Base-by-base conservation (phyloP, 163 green algal genomes). In the Chlamydomonas reinhardtii region DNA sequence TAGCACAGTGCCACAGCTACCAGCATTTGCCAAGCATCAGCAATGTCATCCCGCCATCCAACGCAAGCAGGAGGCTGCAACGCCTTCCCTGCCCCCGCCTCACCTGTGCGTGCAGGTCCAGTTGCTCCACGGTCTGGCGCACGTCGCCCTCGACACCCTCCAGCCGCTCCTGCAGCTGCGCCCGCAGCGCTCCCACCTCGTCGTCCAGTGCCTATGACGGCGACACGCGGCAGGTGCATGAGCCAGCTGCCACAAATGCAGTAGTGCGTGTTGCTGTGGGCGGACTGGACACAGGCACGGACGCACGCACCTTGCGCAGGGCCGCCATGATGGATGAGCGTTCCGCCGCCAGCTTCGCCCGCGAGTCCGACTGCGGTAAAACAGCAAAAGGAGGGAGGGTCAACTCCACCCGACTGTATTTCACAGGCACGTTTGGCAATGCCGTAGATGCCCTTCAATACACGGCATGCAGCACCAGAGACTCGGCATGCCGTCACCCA, bases 51-150 rank as follows among this genome's bases (percentile, higher is more conserved):
- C n/a, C n/a, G n/a, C n/a, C n/a, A n/a, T n/a, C n/a, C n/a, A n/a
- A n/a, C n/a, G n/a, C n/a, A n/a, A n/a, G n/a, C n/a, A n/a, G n/a
- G n/a, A n/a, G n/a, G n/a, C n/a, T n/a, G n/a, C n/a, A n/a, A n/a
- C n/a, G n/a, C n/a, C n/a, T n/a, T n/a, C 48, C 11, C 39, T 29
- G 34, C 20, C 20, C 14, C 34, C 20, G 5, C 22, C 69, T 0
- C 34, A 83, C 83, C 83, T 90, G 73, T n/a, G 82, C 79, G 17
- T 90, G 86, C 37, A 87, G 34, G 73, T 90, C 79, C 16, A 90
- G 62, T 72, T 90, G 73, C 39, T 81, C 73, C 27, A 62, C 77
- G 35, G 82, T 34, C 20, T 84, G 72, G 3, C 79, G 72, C 11
- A 84, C 37, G 25, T 68, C 86, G 35, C 71, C 76, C 34, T 83